Conservation (phyloP, 179 eudicot genomes). For the Sideroxylon spinosum region DNA sequence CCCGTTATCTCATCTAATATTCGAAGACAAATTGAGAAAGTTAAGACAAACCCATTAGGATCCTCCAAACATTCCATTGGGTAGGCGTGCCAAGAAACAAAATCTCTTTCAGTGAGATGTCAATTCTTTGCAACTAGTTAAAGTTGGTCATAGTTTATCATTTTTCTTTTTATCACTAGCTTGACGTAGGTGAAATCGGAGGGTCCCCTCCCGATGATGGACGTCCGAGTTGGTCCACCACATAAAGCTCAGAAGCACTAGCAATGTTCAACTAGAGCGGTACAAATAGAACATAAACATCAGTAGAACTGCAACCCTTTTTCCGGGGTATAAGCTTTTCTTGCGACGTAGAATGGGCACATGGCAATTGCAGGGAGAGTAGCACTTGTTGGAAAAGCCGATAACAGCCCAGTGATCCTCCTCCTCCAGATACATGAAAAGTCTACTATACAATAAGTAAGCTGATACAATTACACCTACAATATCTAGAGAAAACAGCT, state of each 20-base stretch:
- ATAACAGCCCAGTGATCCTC: conserved; percentile 1
- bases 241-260: not conserved
- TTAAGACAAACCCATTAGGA: not conserved
- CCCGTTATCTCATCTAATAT: not conserved
- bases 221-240: not conserved
- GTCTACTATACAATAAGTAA: conserved; percentile 4
- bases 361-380: not conserved
- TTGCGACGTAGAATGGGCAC: not conserved
- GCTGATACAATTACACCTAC: conserved; percentile 13
- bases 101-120: not conserved
- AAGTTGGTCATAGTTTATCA: not conserved
- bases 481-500: not conserved
- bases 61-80: conserved; percentile 15
- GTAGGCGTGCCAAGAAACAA: not conserved
- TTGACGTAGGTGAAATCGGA: not conserved
- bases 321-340: not conserved
- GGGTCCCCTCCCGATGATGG: not conserved
- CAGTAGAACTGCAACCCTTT: not conserved
- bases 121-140: not conserved
- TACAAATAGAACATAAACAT: not conserved
- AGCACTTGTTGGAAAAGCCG: not conserved
- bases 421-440: not conserved
- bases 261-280: not conserved
- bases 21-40: conserved; percentile 9
- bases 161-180: not conserved